Evolutionary conservation across 2,329 filamentous ascomycete species (phyloP), one percentile per base, ranked within the genome.

Genomic region (Arthrocladium fulminans): DNA sequence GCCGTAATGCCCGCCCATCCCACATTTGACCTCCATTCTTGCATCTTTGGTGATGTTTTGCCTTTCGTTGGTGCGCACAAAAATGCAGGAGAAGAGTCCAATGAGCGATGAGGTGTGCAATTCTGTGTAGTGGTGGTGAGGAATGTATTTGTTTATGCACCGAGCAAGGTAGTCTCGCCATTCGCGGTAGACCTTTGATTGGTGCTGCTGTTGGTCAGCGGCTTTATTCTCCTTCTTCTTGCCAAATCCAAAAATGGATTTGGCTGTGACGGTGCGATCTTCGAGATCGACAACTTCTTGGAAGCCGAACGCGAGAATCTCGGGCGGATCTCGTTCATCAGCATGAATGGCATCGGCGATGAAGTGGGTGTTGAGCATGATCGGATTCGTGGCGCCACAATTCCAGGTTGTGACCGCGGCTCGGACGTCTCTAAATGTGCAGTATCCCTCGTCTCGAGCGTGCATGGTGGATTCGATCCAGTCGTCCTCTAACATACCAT

Each of bases 271-370:
- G 57, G 89, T 94, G 70, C 97, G 97, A 68, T 98, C 87, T 65
- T 98, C 92, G 6, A 98, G 73, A 61, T 98, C 92, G 3, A 98
- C 92, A n/a, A 98, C 75, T 66, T 98, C 92, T 65, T 98, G 92
- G 65, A 98, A 98, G 1, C 89, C 90, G 71, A 98, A 98, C 1
- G 97, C 79, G 2, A 97, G 69, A 43, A 98, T 88, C 58, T 97
- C 92, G 0, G 92, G 88, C 15, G 45, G 45, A 8, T 39, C 29
- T 6, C 84, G 81, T 32, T 83, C 77, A 53, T 84, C 82, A n/a
- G 77, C 79, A 54, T 83, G 78, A 22, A 98, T 73, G 13, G 94
- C 75, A 49, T 90, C 80, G 55, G 81, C 80, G 60, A 97, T 85
- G 64, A 97, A 97, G 37, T 75, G 74, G 9, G 79, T 77, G 47